Evolutionary conservation across 306 rosid genomes (phyloP).

Genomic region (Corylus heterophylla): DNA sequence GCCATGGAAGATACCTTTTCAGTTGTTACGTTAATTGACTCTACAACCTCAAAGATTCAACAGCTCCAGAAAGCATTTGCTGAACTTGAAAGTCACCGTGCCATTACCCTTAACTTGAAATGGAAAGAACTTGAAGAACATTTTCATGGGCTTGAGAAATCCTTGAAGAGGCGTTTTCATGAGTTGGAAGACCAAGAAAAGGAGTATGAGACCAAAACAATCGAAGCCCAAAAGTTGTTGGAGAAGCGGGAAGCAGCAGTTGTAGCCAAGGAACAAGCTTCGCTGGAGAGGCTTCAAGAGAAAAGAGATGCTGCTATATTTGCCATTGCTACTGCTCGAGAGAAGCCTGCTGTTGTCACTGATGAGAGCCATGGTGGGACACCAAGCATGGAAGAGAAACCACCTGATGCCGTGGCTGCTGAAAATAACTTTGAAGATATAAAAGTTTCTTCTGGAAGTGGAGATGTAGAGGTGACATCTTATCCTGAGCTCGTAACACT

Average conservation of each 20-base stretch:
- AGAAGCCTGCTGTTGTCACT: slow-evolving; percentile 53
- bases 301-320: slow-evolving; percentile 82
- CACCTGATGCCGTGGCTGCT: slow-evolving; percentile 49
- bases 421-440: slow-evolving; percentile 45
- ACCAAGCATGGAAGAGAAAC: slow-evolving; percentile 55
- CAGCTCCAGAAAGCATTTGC: slow-evolving; percentile 99
- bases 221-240: slow-evolving; percentile 62
- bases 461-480: slow-evolving; percentile 50
- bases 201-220: slow-evolving; percentile 71
- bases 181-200: slow-evolving; percentile 96
- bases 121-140: slow-evolving; percentile 99
- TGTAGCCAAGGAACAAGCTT: slow-evolving; percentile 75
- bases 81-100: slow-evolving; percentile 95
- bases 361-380: slow-evolving; percentile 42
- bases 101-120: slow-evolving; percentile 82
- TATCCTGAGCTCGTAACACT: slow-evolving; percentile 75
- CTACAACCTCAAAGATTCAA: slow-evolving; percentile 85
- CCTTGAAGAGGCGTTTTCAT: slow-evolving; percentile 95
- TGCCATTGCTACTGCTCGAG: slow-evolving; percentile 68
- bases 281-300: slow-evolving; percentile 77
- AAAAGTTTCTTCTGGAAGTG: slow-evolving; percentile 47
- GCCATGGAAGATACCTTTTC: slow-evolving; percentile 79
- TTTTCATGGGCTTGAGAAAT: slow-evolving; percentile 94
- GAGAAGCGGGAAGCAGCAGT: slow-evolving; percentile 72
- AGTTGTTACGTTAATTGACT: slow-evolving; percentile 73